A percentile compares a stretch with the other conserved stretches of the same genome.
phyloP scores from a whole-genome alignment of 225 moss, liverwort and hornwort species.

The Neckera pumila region DNA sequence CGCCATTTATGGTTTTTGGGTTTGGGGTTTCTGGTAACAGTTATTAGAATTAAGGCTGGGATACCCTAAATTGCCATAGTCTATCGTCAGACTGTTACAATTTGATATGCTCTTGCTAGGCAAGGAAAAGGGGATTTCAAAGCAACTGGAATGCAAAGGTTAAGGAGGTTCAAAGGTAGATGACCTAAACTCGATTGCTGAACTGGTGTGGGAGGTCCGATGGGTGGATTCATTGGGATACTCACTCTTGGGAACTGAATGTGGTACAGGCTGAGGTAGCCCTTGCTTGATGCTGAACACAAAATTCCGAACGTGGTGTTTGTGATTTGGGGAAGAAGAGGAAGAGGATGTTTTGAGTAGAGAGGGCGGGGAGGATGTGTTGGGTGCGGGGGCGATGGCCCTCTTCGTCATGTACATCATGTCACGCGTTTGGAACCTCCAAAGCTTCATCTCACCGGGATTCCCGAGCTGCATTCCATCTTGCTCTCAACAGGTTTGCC shows the following conservation, averaged over 20 bases:
- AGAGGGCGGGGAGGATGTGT: constrained; percentile 19
- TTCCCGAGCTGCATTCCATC: background rate
- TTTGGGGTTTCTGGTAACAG: background rate
- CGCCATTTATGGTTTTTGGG: background rate
- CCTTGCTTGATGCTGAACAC: background rate
- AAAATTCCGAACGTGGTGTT: background rate
- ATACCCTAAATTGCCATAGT: background rate
- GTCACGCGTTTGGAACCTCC: constrained; percentile 21
- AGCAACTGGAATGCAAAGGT: background rate
- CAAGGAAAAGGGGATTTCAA: background rate
- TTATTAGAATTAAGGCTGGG: background rate
- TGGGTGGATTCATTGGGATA: background rate
- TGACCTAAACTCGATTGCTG: background rate
- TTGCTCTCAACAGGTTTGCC: constrained; percentile 17
- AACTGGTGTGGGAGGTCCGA: background rate
- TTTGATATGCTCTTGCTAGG: background rate
- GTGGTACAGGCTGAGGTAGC: background rate
- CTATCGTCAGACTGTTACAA: background rate
- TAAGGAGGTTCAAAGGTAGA: background rate
- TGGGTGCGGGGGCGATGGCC: constrained; percentile 49
- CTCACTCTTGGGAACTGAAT: background rate
- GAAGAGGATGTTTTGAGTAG: constrained; percentile 10
- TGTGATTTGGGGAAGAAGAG: background rate
- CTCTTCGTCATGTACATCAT: constrained; percentile 30
- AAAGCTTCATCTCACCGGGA: constrained; percentile 10